These are phyloP conservation scores for Actinomortierella ambigua DNA, from an alignment of 371 early-diverging fungal genomes.

Conservation along the genomic window DNA sequence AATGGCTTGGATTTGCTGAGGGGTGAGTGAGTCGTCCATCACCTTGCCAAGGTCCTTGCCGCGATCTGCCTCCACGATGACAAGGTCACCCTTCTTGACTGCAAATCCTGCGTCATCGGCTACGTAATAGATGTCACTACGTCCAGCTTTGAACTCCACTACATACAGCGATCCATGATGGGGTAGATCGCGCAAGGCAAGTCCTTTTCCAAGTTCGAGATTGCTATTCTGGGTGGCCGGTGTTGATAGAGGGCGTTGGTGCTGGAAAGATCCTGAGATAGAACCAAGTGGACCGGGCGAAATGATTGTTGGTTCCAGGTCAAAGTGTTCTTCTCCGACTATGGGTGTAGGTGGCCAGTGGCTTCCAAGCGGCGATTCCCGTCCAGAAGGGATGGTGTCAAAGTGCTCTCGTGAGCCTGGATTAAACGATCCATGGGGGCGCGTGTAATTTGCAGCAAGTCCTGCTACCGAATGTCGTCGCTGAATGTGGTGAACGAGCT, in stretches of 20 bases:
- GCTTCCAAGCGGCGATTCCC: slow-evolving; percentile 13
- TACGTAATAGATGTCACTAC: slow-evolving; percentile 79
- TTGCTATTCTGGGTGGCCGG: slow-evolving; percentile 6
- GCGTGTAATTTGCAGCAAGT: slow-evolving; percentile 39
- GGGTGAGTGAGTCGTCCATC: slow-evolving; percentile 62
- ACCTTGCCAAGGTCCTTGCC: slow-evolving; percentile 94
- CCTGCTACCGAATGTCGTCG: slow-evolving; percentile 56
- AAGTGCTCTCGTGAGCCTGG: slow-evolving; percentile 41
- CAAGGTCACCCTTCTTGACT: slow-evolving; percentile 74
- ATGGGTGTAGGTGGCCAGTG: slow-evolving; percentile 6
- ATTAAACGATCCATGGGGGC: slow-evolving; percentile 15
- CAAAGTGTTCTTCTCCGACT: slow-evolving; percentile 45
- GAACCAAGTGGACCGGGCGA: slow-evolving; percentile 3
- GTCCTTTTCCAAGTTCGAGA: slow-evolving; percentile 54
- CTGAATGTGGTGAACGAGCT: slow-evolving; percentile 32
- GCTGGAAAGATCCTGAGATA: too few species aligned
- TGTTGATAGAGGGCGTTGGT: neutral
- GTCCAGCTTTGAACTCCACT: slow-evolving; percentile 89
- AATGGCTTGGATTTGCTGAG: slow-evolving; percentile 58
- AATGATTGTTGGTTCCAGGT: slow-evolving; percentile 26
- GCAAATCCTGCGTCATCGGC: slow-evolving; percentile 54
- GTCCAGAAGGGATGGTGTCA: slow-evolving; percentile 14
- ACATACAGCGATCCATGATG: slow-evolving; percentile 68
- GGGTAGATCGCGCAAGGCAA: slow-evolving; percentile 53
- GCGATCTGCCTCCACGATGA: slow-evolving; percentile 96